phyloP scores from a whole-genome alignment of 2,329 filamentous ascomycete genomes.

The Claviceps purpurea region DNA sequence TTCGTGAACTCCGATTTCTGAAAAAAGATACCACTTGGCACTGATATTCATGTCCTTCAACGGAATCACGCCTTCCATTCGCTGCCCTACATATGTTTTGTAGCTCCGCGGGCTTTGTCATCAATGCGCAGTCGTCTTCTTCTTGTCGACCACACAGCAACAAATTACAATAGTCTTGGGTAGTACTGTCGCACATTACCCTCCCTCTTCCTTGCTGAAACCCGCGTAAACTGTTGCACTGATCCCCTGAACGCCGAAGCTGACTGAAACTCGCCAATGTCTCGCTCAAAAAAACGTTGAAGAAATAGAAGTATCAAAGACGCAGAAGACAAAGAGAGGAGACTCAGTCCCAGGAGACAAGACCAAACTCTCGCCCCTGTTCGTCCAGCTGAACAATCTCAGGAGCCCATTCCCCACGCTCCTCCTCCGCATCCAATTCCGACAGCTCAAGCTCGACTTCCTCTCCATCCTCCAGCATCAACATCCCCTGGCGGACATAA shows the following conservation, averaged over 20 bases:
- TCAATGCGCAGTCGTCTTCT: no score
- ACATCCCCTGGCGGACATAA: conserved; percentile 32
- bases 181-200: no score
- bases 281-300: background rate
- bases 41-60: no score
- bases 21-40: no score
- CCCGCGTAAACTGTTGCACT: no score
- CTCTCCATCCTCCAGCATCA: conserved; percentile 41
- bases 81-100: no score
- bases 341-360: conserved; percentile 33
- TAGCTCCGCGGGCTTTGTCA: no score
- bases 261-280: background rate
- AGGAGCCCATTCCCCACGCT: conserved; percentile 39
- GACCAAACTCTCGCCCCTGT: conserved; percentile 34
- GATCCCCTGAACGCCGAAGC: background rate
- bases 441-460: conserved; percentile 32
- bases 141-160: no score
- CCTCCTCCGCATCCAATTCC: conserved; percentile 41
- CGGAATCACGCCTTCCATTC: no score
- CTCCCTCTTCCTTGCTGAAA: no score
- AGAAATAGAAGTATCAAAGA: background rate
- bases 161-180: no score
- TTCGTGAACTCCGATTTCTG: no score
- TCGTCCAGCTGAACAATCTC: conserved; percentile 40
- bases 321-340: background rate